phyloP scores from a whole-genome alignment of 2,329 filamentous ascomycete species.

The Magnaporthiopsis poae region DNA sequence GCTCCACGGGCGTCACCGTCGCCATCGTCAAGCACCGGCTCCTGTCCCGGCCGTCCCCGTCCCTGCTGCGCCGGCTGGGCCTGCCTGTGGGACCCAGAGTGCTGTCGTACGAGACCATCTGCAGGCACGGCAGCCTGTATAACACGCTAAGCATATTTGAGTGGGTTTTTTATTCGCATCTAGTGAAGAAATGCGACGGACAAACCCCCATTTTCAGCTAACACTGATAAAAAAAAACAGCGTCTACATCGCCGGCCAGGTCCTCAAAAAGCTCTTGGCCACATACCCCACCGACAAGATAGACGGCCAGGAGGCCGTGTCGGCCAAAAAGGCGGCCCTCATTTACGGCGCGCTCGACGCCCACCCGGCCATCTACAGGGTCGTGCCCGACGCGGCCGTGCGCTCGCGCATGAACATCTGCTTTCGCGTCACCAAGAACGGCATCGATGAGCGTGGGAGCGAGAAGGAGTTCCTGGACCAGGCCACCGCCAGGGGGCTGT shows the following conservation, averaged over 20 bases:
- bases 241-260: constrained; percentile 81
- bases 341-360: constrained; percentile 73
- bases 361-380: constrained; percentile 59
- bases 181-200: no score
- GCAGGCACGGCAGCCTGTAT: constrained; percentile 90
- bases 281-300: constrained; percentile 58
- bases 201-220: no score
- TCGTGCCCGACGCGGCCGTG: constrained; percentile 65
- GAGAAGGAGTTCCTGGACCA: constrained; percentile 75
- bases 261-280: constrained; percentile 65
- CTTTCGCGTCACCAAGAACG: constrained; percentile 59
- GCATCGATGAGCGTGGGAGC: constrained; percentile 39
- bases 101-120: constrained; percentile 71
- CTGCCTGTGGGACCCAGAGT: constrained; percentile 72
- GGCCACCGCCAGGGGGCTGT: constrained; percentile 56
- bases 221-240: constrained; percentile 27
- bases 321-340: constrained; percentile 62
- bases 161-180: no score
- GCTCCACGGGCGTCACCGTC: constrained; percentile 75
- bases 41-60: constrained; percentile 60
- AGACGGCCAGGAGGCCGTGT: constrained; percentile 62
- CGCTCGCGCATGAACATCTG: constrained; percentile 93
- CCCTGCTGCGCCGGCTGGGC: constrained; percentile 61
- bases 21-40: constrained; percentile 74
- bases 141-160: constrained; percentile 93